Conservation (phyloP, 176 grass and related monocot genomes). For the sorghum (Sorghum bicolor) region DNA sequence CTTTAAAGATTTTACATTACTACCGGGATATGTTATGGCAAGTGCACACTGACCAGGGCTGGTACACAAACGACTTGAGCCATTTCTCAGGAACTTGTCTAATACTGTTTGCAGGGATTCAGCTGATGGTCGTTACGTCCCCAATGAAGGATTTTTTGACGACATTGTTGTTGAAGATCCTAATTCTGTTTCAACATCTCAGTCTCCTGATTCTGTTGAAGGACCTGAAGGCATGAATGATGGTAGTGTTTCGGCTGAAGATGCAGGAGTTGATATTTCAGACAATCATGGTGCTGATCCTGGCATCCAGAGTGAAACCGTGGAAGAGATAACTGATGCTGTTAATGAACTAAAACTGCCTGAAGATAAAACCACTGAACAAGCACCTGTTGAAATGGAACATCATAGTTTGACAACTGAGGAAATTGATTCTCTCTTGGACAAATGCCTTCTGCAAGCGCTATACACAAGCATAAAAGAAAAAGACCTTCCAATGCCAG, state of each 20-base stretch:
- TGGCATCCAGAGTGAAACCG: slow-evolving; percentile 24
- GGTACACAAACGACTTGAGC: background rate
- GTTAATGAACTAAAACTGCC: slow-evolving; percentile 50
- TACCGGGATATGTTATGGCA: slow-evolving; percentile 87
- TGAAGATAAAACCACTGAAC: slow-evolving; percentile 35
- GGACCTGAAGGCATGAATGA: slow-evolving; percentile 40
- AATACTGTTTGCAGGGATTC: slow-evolving; percentile 69
- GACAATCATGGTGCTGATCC: slow-evolving; percentile 29
- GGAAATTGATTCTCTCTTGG: slow-evolving; percentile 86
- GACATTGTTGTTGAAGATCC: too few species aligned
- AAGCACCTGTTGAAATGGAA: slow-evolving; percentile 55
- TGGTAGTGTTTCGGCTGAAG: slow-evolving; percentile 14
- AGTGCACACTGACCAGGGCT: slow-evolving; percentile 34
- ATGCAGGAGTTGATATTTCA: slow-evolving; percentile 37
- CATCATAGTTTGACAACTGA: slow-evolving; percentile 64
- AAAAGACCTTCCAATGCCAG: slow-evolving; percentile 83
- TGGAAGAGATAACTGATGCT: slow-evolving; percentile 56
- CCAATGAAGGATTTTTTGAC: too few species aligned
- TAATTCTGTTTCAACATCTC: slow-evolving; percentile 42
- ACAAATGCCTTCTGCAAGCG: slow-evolving; percentile 91
- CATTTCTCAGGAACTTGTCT: slow-evolving; percentile 16
- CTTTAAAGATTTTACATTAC: slow-evolving; percentile 75
- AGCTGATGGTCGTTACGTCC: slow-evolving; percentile 49
- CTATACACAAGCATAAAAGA: slow-evolving; percentile 80
- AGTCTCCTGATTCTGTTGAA: slow-evolving; percentile 22